Evolutionary conservation across 352 stramenopile species (phyloP).

Genomic region (Pythium aquatile): DNA sequence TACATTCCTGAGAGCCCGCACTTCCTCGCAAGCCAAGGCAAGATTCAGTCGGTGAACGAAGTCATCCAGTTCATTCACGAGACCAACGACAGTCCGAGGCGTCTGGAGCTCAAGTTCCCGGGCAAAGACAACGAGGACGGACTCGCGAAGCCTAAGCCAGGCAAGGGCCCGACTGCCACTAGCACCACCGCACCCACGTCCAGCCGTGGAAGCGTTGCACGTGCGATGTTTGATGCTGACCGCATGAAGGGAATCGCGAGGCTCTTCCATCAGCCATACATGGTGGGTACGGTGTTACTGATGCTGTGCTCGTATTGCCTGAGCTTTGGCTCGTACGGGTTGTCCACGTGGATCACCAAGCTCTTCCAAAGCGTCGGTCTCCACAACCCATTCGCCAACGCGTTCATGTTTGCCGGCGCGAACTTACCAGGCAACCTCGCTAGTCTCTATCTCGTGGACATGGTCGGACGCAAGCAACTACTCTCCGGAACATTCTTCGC

Average conservation of each 20-base stretch:
- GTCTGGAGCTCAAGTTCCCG: constrained; percentile 74
- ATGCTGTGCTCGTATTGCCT: constrained; percentile 71
- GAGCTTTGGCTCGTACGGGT: constrained; percentile 90
- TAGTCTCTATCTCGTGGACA: constrained; percentile 70
- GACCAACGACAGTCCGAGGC: constrained; percentile 40
- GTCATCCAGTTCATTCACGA: constrained; percentile 69
- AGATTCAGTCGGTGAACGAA: constrained; percentile 43
- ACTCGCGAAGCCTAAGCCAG: constrained; percentile 9
- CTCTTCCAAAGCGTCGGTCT: constrained; percentile 87
- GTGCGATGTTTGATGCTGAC: constrained; percentile 66
- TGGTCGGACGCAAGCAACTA: constrained; percentile 66
- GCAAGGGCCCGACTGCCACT: neutral
- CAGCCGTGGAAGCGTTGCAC: constrained; percentile 57
- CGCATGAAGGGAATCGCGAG: constrained; percentile 41
- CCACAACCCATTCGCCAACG: constrained; percentile 91
- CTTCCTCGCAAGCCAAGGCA: constrained; percentile 67
- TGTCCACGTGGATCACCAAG: constrained; percentile 94
- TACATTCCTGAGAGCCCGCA: constrained; percentile 85
- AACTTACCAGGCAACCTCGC: constrained; percentile 92
- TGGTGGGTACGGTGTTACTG: constrained; percentile 51
- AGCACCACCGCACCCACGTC: constrained; percentile 5
- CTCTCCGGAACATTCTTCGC: constrained; percentile 67
- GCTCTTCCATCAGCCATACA: constrained; percentile 49
- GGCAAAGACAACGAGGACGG: constrained; percentile 43
- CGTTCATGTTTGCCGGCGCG: constrained; percentile 89